phyloP scores from a whole-genome alignment of 208 protist genomes.

The Wallacemonas sp. region DNA sequence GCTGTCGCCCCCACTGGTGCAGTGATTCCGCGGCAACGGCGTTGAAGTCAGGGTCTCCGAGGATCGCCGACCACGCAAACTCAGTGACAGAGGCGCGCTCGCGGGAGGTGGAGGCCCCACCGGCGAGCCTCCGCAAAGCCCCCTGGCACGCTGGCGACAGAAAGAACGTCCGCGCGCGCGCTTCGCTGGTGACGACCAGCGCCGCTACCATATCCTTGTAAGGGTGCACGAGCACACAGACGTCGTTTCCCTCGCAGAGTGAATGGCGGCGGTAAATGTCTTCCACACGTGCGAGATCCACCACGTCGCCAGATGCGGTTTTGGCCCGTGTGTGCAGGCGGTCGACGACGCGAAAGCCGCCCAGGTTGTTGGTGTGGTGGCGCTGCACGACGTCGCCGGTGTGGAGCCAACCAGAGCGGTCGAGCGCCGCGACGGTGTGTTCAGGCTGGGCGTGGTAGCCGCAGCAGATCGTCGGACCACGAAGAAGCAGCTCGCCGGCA shows the following conservation, averaged over 20 bases:
- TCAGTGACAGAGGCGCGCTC: not conserved
- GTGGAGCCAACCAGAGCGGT: conserved; percentile 61
- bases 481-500: conserved; percentile 69
- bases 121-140: not conserved
- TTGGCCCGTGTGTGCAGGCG: conserved; percentile 64
- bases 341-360: conserved; percentile 64
- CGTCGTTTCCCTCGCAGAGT: conserved; percentile 20
- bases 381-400: conserved; percentile 74
- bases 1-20: conserved; percentile 3
- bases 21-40: conserved; percentile 37
- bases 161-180: conserved; percentile 3
- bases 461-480: conserved; percentile 51
- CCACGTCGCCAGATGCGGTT: conserved; percentile 50
- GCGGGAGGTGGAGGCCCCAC: not conserved
- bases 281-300: conserved; percentile 73
- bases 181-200: conserved; percentile 24
- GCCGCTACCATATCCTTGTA: not conserved
- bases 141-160: conserved; percentile 4
- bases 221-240: conserved; percentile 58
- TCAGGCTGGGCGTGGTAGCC: conserved; percentile 87
- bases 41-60: conserved; percentile 22
- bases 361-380: conserved; percentile 18
- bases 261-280: conserved; percentile 41
- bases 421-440: conserved; percentile 58
- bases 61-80: not conserved